Percentiles rank a stretch among this genome's conserved stretches.
Evolutionary conservation across 2,329 filamentous ascomycete genomes (phyloP).

Genomic region (Pseudopyricularia cyperi): DNA sequence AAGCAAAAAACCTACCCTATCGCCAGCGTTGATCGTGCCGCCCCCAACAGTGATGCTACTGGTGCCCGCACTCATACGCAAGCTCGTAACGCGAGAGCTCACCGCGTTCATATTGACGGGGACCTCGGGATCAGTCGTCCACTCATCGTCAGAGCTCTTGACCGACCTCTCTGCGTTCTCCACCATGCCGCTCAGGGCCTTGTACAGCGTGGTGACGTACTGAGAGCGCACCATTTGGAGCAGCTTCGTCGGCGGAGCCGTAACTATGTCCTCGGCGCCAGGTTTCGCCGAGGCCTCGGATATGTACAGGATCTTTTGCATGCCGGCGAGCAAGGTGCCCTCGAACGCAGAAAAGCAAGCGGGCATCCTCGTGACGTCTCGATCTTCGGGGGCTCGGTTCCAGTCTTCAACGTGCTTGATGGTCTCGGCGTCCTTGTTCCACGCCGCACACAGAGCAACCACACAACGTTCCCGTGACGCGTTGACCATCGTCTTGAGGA

Average conservation of each 20-base stretch:
- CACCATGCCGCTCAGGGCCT: slow-evolving; percentile 87
- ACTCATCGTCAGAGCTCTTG: slow-evolving; percentile 50
- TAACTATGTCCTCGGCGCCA: slow-evolving; percentile 63
- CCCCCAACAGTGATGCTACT: neutral
- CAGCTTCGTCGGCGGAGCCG: slow-evolving; percentile 74
- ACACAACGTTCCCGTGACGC: slow-evolving; percentile 74
- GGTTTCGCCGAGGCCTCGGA: slow-evolving; percentile 70
- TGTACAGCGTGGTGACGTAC: slow-evolving; percentile 89
- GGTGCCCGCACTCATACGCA: neutral
- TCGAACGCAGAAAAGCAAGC: slow-evolving; percentile 77
- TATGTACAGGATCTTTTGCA: slow-evolving; percentile 94
- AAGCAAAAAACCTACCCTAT: slow-evolving; percentile 38
- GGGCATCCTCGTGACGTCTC: slow-evolving; percentile 86
- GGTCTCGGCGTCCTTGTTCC: slow-evolving; percentile 87
- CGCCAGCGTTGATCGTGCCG: slow-evolving; percentile 38
- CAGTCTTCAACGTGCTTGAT: slow-evolving; percentile 91
- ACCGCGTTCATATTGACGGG: slow-evolving; percentile 10
- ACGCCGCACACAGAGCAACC: slow-evolving; percentile 73
- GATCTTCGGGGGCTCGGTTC: slow-evolving; percentile 68
- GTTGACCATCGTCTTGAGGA: slow-evolving; percentile 62
- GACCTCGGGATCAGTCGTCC: slow-evolving; percentile 35
- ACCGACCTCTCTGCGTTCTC: slow-evolving; percentile 79
- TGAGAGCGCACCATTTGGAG: slow-evolving; percentile 83
- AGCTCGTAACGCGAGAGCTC: neutral
- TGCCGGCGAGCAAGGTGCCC: slow-evolving; percentile 63